Evolutionary conservation across 1,284 basidiomycete genomes (phyloP).

Genomic region (Sporisorium graminicola): DNA sequence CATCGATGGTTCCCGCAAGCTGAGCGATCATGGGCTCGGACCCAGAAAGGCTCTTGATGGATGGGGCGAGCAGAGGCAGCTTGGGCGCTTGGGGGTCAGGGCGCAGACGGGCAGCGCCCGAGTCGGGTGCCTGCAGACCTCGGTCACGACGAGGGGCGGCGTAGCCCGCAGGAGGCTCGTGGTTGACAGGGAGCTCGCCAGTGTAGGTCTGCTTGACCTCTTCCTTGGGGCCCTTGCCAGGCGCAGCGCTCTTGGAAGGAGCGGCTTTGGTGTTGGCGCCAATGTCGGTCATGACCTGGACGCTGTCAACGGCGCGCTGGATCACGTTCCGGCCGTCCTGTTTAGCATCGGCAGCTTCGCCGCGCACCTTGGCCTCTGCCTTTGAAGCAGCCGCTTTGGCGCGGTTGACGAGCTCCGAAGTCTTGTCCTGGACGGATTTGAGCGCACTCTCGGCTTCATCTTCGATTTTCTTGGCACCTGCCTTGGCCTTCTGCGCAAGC

Average conservation of each 20-base stretch:
- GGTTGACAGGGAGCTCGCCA: slow-evolving; percentile 55
- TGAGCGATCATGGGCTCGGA: slow-evolving; percentile 90
- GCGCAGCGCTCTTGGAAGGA: slow-evolving; percentile 68
- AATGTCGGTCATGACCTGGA: slow-evolving; percentile 58
- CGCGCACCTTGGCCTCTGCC: slow-evolving; percentile 58
- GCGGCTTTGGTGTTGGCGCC: slow-evolving; percentile 55
- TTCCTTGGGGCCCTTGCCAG: slow-evolving; percentile 66
- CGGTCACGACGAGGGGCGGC: slow-evolving; percentile 53
- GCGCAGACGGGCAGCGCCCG: slow-evolving; percentile 53
- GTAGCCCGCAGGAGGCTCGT: slow-evolving; percentile 60
- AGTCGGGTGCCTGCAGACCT: slow-evolving; percentile 57
- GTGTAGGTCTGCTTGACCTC: slow-evolving; percentile 51
- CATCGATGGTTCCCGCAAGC: slow-evolving; percentile 92
- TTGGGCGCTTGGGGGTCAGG: slow-evolving; percentile 61
- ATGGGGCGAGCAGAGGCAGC: slow-evolving; percentile 82
- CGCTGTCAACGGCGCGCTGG: slow-evolving; percentile 52
- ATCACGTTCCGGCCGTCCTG: slow-evolving; percentile 63
- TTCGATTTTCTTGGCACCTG: slow-evolving; percentile 66
- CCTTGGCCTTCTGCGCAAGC: slow-evolving; percentile 53
- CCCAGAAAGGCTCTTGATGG: slow-evolving; percentile 80
- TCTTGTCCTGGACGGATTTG: slow-evolving; percentile 51
- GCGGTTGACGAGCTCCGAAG: slow-evolving; percentile 49
- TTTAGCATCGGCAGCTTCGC: slow-evolving; percentile 38
- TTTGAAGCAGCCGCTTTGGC: slow-evolving; percentile 73
- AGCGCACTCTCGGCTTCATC: slow-evolving; percentile 65